phyloP scores from a whole-genome alignment of 73 alveolate genomes.

The Symbiodinium pilosum region DNA sequence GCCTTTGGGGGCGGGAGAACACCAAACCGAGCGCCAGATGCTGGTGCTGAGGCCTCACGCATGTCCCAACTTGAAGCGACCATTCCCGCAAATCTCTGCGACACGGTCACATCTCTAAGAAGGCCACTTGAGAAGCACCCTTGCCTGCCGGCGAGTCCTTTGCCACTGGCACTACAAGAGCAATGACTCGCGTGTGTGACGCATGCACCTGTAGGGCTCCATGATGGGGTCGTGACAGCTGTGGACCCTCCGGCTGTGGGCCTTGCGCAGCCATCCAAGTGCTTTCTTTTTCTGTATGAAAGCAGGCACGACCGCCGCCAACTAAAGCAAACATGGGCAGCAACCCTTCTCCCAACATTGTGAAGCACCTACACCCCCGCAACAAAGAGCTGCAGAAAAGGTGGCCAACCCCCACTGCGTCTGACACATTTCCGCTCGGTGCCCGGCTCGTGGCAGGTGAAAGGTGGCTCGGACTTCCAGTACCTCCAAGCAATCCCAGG shows the following conservation, averaged over 20 bases:
- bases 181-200: not conserved
- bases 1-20: constrained; percentile 14
- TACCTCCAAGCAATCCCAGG: too few species aligned
- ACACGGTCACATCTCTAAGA: not conserved
- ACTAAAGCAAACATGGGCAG: too few species aligned
- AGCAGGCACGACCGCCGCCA: too few species aligned
- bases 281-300: too few species aligned
- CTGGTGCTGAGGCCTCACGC: too few species aligned
- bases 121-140: not conserved
- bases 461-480: not conserved
- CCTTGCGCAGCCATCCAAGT: not conserved
- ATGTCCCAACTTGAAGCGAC: too few species aligned
- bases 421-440: not conserved
- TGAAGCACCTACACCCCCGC: too few species aligned
- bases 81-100: not conserved
- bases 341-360: too few species aligned
- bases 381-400: too few species aligned
- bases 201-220: not conserved
- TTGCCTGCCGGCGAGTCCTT: too few species aligned
- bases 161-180: too few species aligned
- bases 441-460: not conserved
- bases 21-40: not conserved
- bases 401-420: not conserved
- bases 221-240: not conserved
- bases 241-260: not conserved